These are phyloP conservation scores for Tetrahymena thermophila DNA, from an alignment of 73 alveolate genomes.

Conservation along the genomic window DNA sequence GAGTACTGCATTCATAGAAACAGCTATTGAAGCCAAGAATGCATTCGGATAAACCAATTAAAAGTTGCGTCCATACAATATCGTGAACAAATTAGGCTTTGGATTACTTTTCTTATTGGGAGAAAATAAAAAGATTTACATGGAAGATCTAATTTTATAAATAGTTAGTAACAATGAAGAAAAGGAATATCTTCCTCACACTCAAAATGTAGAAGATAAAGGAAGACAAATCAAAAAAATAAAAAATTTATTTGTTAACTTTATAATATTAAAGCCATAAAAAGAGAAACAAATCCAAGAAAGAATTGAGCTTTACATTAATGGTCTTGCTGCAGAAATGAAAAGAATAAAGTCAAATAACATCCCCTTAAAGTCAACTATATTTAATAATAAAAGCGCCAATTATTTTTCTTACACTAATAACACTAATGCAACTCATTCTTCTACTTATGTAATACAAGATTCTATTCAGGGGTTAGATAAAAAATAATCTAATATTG, in stretches of 20 bases:
- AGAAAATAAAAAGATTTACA: not conserved
- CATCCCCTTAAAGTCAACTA: not conserved
- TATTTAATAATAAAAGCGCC: not conserved
- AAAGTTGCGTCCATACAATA: not conserved
- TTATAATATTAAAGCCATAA: not conserved
- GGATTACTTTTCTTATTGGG: not conserved
- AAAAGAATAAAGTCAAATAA: not conserved
- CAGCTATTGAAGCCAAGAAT: not conserved
- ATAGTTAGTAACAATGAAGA: not conserved
- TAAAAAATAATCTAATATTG: not conserved
- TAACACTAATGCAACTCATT: not conserved
- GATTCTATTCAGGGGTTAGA: not conserved
- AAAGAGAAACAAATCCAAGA: not conserved
- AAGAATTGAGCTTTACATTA: not conserved
- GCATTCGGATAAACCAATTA: not conserved
- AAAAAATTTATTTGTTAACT: not conserved
- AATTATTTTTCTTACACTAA: not conserved
- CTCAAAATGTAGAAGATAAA: not conserved
- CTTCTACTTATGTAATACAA: not conserved
- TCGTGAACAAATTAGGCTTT: not conserved
- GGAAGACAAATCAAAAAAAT: not conserved
- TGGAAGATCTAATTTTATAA: not conserved
- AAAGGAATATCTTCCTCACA: not conserved
- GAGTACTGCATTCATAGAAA: not conserved
- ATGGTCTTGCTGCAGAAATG: not conserved